phyloP scores from a whole-genome alignment of 352 stramenopile species.

The Salisapilia sapeloensis region DNA sequence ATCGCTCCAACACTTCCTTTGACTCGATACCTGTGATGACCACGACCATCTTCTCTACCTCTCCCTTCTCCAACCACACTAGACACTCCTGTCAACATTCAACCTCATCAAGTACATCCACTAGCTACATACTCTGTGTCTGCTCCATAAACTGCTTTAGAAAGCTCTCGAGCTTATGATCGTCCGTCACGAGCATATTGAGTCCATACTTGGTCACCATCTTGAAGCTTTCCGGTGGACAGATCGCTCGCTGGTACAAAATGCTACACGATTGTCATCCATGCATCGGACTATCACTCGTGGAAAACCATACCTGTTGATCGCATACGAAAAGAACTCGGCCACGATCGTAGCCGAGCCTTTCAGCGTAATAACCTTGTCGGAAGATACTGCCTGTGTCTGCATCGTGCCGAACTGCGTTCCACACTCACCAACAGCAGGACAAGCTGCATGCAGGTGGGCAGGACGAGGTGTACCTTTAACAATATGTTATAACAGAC shows the following conservation, averaged over 20 bases:
- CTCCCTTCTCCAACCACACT: conserved; percentile 90
- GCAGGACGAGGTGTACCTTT: no score
- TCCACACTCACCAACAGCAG: not conserved
- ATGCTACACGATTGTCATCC: conserved; percentile 40
- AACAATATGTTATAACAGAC: no score
- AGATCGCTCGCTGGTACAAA: conserved; percentile 94
- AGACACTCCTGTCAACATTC: no score
- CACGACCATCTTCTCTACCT: conserved; percentile 95
- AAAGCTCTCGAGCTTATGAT: conserved; percentile 93
- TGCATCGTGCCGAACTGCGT: no score
- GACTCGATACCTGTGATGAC: conserved; percentile 96
- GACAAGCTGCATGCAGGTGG: not conserved
- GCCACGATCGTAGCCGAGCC: conserved; percentile 97
- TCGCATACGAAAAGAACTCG: conserved; percentile 99
- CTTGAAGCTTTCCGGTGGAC: conserved; percentile 97
- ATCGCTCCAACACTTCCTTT: conserved; percentile 95
- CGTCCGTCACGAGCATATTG: conserved; percentile 94
- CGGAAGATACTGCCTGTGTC: conserved; percentile 45
- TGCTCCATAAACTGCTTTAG: conserved; percentile 88
- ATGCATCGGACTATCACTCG: conserved; percentile 1
- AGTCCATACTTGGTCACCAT: conserved; percentile 96
- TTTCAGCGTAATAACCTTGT: conserved; percentile 97
- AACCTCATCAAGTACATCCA: not conserved
- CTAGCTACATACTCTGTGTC: conserved; percentile 41
- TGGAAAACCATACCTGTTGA: conserved; percentile 82